Evolutionary conservation across 805 yeast genomes (phyloP), one percentile per base, ranked within the genome.

Genomic region (Kazachstania taianensis): DNA sequence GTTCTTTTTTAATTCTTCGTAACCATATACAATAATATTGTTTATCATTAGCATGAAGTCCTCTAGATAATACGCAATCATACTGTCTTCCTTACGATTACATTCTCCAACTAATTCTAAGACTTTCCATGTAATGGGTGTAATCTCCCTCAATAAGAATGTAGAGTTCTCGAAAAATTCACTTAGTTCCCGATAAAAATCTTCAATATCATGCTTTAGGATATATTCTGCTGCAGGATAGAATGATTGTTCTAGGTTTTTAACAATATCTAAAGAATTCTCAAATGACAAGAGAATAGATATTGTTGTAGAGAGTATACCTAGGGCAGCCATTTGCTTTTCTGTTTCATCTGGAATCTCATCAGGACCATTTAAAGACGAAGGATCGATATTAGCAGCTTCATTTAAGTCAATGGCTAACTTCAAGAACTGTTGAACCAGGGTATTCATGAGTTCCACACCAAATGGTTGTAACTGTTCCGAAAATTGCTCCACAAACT

Each of bases 381-480:
- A 53, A 30, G 66, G 64, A 37, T 69, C 72, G 9, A 57, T 52
- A 38, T 67, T 65, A 0, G 75, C 55, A 1, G 78, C 75, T 19
- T 81, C 94, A 37, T 73, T 61, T 22, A 83, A 58, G 35, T 87
- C 96, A 32, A 66, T 62, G 2, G 87, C 81, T 19, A 84, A 55
- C 44, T 70, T 67, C 50, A 82, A 50, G 50, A 87, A 84, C 53
- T 89, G 96, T 33, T 75, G 74, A 12, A 78, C 78, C 47, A 81
- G 62, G 51, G 76, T 72, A 54, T 52, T 60, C 54, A 75, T 73
- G 37, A 81, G 59, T 39, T 80, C 79, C n/a, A 75, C 66, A 26
- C 94, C 89, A 57, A 83, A 89, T 13, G 98, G 97, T 41, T 86
- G 92, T 46, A 89, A 67, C 58, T 89, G 94, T 44, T 78, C 82